Percentiles rank a stretch among this genome's conserved stretches.
These are phyloP conservation scores for Eimeria brunetti DNA, from an alignment of 169 alveolate genomes.

Conservation along the genomic window DNA sequence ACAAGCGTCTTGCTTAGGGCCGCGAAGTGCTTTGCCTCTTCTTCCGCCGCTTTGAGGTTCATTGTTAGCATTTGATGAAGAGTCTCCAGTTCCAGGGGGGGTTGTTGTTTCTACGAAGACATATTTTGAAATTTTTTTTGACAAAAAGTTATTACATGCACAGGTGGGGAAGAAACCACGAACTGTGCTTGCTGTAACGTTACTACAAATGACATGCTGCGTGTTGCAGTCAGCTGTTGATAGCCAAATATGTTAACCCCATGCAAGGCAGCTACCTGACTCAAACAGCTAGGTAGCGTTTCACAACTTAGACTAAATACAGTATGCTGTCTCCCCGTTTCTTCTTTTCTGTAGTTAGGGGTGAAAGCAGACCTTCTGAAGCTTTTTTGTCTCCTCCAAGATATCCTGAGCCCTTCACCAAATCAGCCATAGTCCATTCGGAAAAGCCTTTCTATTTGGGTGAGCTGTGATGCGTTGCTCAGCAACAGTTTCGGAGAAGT, in stretches of 20 bases:
- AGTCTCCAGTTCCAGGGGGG: constrained; percentile 59
- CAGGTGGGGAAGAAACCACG: not conserved
- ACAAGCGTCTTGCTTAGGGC: constrained; percentile 30
- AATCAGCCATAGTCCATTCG: not conserved
- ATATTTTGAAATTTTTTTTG: not conserved
- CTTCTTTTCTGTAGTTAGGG: not conserved
- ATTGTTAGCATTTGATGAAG: constrained; percentile 59
- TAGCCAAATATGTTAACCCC: not conserved
- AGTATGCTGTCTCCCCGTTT: not conserved
- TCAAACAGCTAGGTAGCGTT: not conserved
- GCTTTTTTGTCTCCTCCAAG: constrained; percentile 45
- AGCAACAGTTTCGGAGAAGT: not conserved
- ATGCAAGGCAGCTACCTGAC: not conserved
- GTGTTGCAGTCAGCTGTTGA: not conserved
- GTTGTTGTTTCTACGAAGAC: constrained; percentile 37
- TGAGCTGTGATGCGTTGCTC: not conserved
- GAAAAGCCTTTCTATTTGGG: not conserved
- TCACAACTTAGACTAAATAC: not conserved
- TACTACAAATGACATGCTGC: not conserved
- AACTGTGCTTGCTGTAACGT: not conserved
- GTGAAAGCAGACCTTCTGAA: constrained; percentile 49
- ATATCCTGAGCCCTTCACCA: constrained; percentile 42
- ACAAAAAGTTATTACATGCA: not conserved
- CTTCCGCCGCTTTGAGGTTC: constrained; percentile 59
- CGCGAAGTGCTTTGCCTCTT: constrained; percentile 52